Percentiles rank a stretch among this genome's conserved stretches.
Conservation (phyloP, 305 asterid genomes). For the Rubia peregrina region DNA sequence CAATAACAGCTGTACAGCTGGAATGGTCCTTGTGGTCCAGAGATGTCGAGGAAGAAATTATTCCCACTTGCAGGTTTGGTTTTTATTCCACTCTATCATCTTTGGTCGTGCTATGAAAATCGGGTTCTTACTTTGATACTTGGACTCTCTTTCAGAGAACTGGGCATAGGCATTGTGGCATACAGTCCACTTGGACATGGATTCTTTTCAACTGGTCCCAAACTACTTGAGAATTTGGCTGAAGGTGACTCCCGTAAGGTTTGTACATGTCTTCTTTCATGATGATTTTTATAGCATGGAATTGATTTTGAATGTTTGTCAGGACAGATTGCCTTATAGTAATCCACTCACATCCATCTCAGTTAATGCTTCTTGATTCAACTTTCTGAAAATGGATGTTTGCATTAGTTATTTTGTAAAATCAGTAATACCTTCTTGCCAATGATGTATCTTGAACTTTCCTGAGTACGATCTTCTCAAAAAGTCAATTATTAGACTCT, state of each 20-base stretch:
- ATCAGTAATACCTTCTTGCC: not conserved
- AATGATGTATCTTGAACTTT: not conserved
- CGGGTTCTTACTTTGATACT: not conserved
- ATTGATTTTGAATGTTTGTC: not conserved
- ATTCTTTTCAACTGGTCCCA: slow-evolving; percentile 8
- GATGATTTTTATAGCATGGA: not conserved
- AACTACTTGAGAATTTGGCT: slow-evolving; percentile 4
- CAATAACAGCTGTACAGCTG: not conserved
- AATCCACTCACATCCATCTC: not conserved
- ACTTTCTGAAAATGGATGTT: not conserved
- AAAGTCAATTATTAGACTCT: not conserved
- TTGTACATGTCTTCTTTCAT: not conserved
- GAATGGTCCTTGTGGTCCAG: not conserved
- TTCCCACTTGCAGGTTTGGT: not conserved
- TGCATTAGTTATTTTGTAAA: not conserved
- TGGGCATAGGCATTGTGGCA: slow-evolving; percentile 11
- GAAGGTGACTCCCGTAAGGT: slow-evolving; percentile 12
- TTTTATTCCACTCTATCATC: not conserved
- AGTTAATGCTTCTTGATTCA: not conserved
- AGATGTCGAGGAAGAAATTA: slow-evolving; percentile 2
- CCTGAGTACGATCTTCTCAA: not conserved
- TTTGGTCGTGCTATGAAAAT: not conserved
- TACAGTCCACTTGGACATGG: slow-evolving; percentile 13
- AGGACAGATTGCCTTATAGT: not conserved
- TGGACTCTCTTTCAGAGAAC: not conserved